A percentile compares a stretch with the other conserved stretches of the same genome.
phyloP scores from a whole-genome alignment of 352 stramenopile genomes.

The Phytophthora hybrid region DNA sequence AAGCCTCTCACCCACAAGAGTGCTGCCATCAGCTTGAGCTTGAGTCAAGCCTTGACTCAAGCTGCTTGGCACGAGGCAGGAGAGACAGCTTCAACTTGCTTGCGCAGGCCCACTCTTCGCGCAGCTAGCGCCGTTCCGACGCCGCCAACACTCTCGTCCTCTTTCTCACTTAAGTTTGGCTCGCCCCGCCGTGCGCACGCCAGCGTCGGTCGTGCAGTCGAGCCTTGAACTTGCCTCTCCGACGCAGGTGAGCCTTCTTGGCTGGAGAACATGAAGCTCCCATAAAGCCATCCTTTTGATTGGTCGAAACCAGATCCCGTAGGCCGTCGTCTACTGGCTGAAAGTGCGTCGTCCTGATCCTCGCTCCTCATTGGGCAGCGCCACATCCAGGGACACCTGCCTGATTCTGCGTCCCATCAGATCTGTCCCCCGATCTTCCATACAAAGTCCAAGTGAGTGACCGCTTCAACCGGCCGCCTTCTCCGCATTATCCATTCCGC shows the following conservation, averaged over 20 bases:
- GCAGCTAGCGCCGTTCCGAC: not conserved
- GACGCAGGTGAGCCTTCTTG: constrained; percentile 22
- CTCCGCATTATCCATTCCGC: constrained; percentile 33
- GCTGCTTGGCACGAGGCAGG: no score
- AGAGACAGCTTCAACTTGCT: no score
- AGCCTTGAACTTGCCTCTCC: constrained; percentile 26
- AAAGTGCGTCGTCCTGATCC: not conserved
- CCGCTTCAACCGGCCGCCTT: constrained; percentile 28
- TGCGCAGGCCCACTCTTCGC: no score
- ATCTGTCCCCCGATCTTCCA: constrained; percentile 27
- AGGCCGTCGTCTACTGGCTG: constrained; percentile 5
- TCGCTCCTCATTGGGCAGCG: constrained; percentile 27
- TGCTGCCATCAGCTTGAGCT: no score
- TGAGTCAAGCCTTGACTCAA: no score
- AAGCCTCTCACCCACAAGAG: no score
- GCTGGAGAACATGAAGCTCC: no score
- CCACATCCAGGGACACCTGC: constrained; percentile 12
- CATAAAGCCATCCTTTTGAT: not conserved
- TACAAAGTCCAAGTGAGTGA: constrained; percentile 30
- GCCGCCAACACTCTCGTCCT: no score
- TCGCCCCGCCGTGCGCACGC: constrained; percentile 12
- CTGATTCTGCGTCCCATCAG: constrained; percentile 27
- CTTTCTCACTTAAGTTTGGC: not conserved
- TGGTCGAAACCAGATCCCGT: constrained; percentile 7
- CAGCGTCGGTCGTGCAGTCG: constrained; percentile 21